Base-by-base conservation (phyloP, 2,329 filamentous ascomycete species). In the Fusarium pseudonygamai region DNA sequence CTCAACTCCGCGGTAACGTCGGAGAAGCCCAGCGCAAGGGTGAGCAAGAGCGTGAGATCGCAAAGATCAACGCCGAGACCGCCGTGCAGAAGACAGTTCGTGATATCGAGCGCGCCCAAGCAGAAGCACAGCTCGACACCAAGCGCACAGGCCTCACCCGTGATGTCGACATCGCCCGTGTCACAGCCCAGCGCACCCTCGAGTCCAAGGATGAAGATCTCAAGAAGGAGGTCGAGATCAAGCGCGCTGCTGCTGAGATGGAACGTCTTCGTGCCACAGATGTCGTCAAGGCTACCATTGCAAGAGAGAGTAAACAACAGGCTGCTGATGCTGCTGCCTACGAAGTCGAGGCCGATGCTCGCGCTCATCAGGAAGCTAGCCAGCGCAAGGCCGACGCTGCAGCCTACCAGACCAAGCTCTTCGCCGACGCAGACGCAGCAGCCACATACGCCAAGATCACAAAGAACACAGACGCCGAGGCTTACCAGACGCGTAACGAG, bases 61-160 rank as follows among this genome's bases (percentile, higher is more conserved):
- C 93, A 76, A 96, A 95, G 85, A 97, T 97, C 83, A 90, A 95
- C 81, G 93, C 94, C 73, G 91, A 94, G 76, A 97, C 94, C 2
- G 93, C 93, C 3, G 93, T 96, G 4, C 88, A 93, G 69, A 94
- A 96, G 84, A 96, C 94, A 1, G 91, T 96, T 79, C 91, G 93
- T 56, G 94, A 96, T 79, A 91, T 92, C 50, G 93, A 96, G 83
- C 93, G 94, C 70, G 93, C 93, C 6, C 83, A 88, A 52, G 94
- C 94, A 47, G 93, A 96, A 79, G 93, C 93, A 16, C 90, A 91
- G 61, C 88, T 97, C 60, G 89, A 90, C 42, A 93, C 92, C 24
- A 88, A 90, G 74, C 91, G 95, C 82, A 92, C 93, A 4, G 87
- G 88, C 58, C 91, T 96, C 66, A 88, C 90, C 74, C 89, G 92